Base-by-base conservation (phyloP, 2,329 filamentous ascomycete species). In the Aspergillus sp. region DNA sequence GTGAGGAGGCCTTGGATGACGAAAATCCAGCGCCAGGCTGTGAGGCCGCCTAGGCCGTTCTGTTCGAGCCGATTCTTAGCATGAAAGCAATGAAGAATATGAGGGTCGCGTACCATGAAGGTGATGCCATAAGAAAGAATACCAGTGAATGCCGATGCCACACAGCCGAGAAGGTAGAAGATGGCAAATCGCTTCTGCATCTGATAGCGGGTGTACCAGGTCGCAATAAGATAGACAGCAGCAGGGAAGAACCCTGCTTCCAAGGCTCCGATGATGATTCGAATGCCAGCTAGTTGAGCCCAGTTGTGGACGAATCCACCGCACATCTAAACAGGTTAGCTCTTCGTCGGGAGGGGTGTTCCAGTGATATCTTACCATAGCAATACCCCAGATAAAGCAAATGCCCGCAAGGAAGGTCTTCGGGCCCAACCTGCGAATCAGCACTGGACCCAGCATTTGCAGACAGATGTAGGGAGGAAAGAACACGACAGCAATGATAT, bases 21-120 rank as follows among this genome's bases (percentile, higher is more conserved):
- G 71, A 89, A 89, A 74, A 89, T 89, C 87, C 87, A 89, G 41
- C 86, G 80, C 87, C 88, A 90, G 41, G 87, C 87, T 2, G 76
- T 76, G 17, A 89, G 75, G 6, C 79, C 78, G 2, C 60, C 63
- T 2, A 71, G 57, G 10, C 76, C 77, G 15, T 75, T 43, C 62
- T 65, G 15, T 36, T 13, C 10, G 12, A 13, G 25, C 2, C 1
- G 19, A 28, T 3, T 13, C 19, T 21, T n/a, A 43, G 52, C 5
- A 15, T 8, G 6, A 28, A 30, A 10, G 4, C 28, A 10, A n/a
- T 25, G 17, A 6, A 2, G 19, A 39, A 48, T 13, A 28, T 2
- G 19, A 5, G 30, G 21, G 15, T 3, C 5, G 36, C 15, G 19
- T 53, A 60, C 58, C 76, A 80, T 71, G 30, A 74, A 78, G 79